Evolutionary conservation across 1,139 yeast genomes (phyloP), one percentile per base, ranked within the genome.

Genomic region (Geotrichum bryndzae): DNA sequence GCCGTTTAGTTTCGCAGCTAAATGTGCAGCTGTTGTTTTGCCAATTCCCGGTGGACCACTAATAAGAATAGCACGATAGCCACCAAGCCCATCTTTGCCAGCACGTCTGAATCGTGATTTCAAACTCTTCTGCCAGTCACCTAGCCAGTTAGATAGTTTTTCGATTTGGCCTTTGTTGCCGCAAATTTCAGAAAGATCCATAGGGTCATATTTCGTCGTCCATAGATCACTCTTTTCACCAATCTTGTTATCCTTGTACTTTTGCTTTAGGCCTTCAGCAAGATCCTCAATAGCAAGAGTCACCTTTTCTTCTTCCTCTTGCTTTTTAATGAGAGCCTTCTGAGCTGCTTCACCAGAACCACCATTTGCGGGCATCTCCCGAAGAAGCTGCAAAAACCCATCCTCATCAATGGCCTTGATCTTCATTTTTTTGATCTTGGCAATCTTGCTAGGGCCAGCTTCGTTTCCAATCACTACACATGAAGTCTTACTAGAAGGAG

Each of bases 11-110:
- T 80, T 81, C 4, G 96, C 96, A 45, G 91, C 81, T 1, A 90
- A 82, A 72, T 91, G 97, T 0, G 95, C 91, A 2, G 91, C 86
- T 0, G 96, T 84, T 0, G 99, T 92, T 72, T 94, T 94, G 6
- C 99, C 99, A 15, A 89, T 81, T 1, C 99, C 99, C 0, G 97
- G 92, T 0, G 97, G 95, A 0, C 99, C 99, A 71, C 88, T 90
- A 2, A 94, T 81, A 57, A 94, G 76, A 2, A 87, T 91, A 0
- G 99, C 96, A 61, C 97, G 80, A 68, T 77, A 90, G 11, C 81
- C 74, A 0, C 87, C 88, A 7, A 84, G 75, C 2, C 88, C 92
- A 63, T 79, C 76, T 7, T 68, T 68, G 0, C 85, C 87, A 1
- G 84, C 78, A 50, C 75, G 76, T 66, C 82, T 82, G 73, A 88